Base-by-base conservation (phyloP, 2,329 filamentous ascomycete genomes). In the Curvularia lunata region DNA sequence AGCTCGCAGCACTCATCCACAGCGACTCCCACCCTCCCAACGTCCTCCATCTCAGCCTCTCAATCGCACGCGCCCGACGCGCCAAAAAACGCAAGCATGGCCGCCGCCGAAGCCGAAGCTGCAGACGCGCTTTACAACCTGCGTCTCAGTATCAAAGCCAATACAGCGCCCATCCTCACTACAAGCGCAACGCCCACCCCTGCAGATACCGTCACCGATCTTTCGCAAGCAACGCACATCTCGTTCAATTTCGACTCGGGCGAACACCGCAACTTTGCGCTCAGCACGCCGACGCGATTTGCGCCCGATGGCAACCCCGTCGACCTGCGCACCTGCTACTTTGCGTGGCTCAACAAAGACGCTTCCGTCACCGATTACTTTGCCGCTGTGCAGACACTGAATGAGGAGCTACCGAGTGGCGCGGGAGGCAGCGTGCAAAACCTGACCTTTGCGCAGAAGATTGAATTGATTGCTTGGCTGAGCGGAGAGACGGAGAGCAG, bases 281-380 rank as follows among this genome's bases (percentile, higher is more conserved):
- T 97, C 64, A 87, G 86, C 49, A 84, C 85, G 13, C 84, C 88
- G 9, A 99, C 95, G 66, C 91, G 95, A 69, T 98, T 98, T 81
- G 85, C 91, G 59, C 93, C 91, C 19, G 78, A 78, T 32, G 71
- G 85, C 68, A 82, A 83, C 54, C 84, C 89, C 4, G 88, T 97
- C 70, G 91, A 97, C 75, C 83, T 99, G 67, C 92, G 95, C 74
- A 95, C 90, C 75, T 94, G 97, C 78, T 97, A 94, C 82, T 97
- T 98, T 74, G 92, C 92, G 54, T 99, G 92, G 92, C 84, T 91
- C 71, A 96, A 97, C 79, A 92, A 92, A 77, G 94, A 98, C 80
- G 87, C 90, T 54, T 87, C 90, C 53, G 92, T 96, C 65, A 90
- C 91, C 10, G 92, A 96, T 69, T 98, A 98, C 83, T 95, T 97